phyloP scores from a whole-genome alignment of 441 rosid genomes.

The Brassica hybrid region DNA sequence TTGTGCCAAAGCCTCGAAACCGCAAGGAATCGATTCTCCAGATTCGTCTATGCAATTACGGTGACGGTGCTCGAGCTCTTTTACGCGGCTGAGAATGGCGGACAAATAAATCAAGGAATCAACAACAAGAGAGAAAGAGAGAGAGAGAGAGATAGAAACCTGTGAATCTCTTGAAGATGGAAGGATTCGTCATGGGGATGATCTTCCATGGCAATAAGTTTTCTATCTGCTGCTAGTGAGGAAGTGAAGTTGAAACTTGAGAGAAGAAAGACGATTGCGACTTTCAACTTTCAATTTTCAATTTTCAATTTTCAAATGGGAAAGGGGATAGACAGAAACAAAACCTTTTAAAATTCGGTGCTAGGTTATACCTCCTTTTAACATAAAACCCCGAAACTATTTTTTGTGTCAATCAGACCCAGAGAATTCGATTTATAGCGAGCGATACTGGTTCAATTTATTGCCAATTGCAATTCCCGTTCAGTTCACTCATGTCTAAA shows the following conservation, averaged over 20 bases:
- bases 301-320: conserved; percentile 11
- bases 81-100: conserved; percentile 52
- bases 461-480: not conserved
- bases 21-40: conserved; percentile 28
- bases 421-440: not conserved
- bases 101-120: not conserved
- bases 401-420: not conserved
- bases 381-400: not conserved
- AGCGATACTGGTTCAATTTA: not conserved
- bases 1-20: conserved; percentile 45
- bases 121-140: not conserved
- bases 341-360: not conserved
- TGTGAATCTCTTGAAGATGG: conserved; percentile 56
- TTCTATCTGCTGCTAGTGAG: too few relatives aligned
- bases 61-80: conserved; percentile 56
- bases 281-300: conserved; percentile 11
- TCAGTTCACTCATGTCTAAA: too few relatives aligned
- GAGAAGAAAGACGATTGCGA: conserved; percentile 4
- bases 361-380: too few relatives aligned
- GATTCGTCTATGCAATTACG: too few relatives aligned
- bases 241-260: conserved; percentile 7
- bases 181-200: conserved; percentile 46
- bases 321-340: conserved; percentile 10
- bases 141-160: too few relatives aligned
- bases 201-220: conserved; percentile 42